phyloP scores from a whole-genome alignment of 768 basidiomycete genomes.

The Gymnopilus dilepis region DNA sequence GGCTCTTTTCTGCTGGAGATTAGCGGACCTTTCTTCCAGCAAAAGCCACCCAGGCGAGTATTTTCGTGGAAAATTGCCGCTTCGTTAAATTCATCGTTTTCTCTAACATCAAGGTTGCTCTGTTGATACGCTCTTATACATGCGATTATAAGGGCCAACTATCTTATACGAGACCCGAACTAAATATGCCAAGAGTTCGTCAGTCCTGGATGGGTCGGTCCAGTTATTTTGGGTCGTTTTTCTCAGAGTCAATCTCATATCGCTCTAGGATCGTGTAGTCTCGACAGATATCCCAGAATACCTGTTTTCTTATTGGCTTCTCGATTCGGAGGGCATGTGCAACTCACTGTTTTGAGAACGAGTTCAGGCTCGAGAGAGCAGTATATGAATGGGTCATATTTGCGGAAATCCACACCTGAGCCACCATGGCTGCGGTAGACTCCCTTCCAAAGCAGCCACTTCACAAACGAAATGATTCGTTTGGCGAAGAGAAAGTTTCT shows the following conservation, averaged over 20 bases:
- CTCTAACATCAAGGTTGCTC: too few relatives aligned
- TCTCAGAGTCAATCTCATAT: constrained; percentile 3
- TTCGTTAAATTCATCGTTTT: too few relatives aligned
- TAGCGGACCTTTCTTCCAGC: not conserved
- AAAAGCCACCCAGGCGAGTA: not conserved
- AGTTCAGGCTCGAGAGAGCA: not conserved
- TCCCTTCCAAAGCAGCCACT: constrained; percentile 13
- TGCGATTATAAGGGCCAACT: too few relatives aligned
- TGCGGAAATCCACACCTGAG: not conserved
- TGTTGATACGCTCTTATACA: too few relatives aligned
- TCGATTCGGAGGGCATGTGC: not conserved
- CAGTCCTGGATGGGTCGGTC: not conserved
- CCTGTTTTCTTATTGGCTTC: not conserved
- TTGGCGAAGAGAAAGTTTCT: constrained; percentile 33
- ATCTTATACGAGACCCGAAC: too few relatives aligned
- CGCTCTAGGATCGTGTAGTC: not conserved
- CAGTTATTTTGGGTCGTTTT: constrained; percentile 3
- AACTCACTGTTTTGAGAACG: not conserved
- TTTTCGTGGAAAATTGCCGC: too few relatives aligned
- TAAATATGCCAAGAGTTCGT: not conserved
- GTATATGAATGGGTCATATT: not conserved
- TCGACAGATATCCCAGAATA: constrained; percentile 9
- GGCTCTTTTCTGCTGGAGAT: not conserved
- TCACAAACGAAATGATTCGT: constrained; percentile 19
- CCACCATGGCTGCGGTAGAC: constrained; percentile 20